Evolutionary conservation across 1,139 yeast species (phyloP), one percentile per base, ranked within the genome.

Genomic region (Cylindricascospora bacillispora): DNA sequence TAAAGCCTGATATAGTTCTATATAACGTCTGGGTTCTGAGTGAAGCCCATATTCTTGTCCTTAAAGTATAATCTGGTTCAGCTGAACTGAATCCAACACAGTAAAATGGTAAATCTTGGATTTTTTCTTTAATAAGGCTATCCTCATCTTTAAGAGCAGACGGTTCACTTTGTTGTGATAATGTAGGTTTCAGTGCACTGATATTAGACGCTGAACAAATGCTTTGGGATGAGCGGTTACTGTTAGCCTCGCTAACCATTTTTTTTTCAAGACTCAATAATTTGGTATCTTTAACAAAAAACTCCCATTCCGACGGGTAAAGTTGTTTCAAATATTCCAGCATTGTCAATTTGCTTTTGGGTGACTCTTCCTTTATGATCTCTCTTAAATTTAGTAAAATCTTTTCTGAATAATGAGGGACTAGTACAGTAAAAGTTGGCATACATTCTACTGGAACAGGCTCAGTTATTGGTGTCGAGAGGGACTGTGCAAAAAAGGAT

Each of bases 401-500:
- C 47, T 75, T 80, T 46, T 83, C 95, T 0, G 76, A 64, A 46
- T 76, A 83, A 49, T 83, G 95, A 0, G 95, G 94, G n/a, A 82
- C 62, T 27, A 83, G 55, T 0, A 83, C 94, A 0, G 94, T 78
- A 42, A 83, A 82, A 0, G 77, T 52, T 0, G 95, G 94, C 73
- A 81, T 73, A n/a, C 78, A 63, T 32, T 72, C 72, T 2, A 77
- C 70, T 0, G 86, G 73, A 10, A 66, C 57, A 0, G 92, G 79
- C 35, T 76, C 86, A 0, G 82, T 77, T 26, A 83, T 64, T 0
- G 89, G 77, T 0, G 85, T 75, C 0, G 93, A 71, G 28, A 83
- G 53, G 0, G 93, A 80, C 47, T 82, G 94, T 0, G 95, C 94
- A 63, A 83, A 83, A 45, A 79, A 83, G 0, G 92, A 75, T 2